Percentiles rank a stretch among this genome's conserved stretches.
Conservation (phyloP, 139 green algal species). For the Picochlorum sp. region DNA sequence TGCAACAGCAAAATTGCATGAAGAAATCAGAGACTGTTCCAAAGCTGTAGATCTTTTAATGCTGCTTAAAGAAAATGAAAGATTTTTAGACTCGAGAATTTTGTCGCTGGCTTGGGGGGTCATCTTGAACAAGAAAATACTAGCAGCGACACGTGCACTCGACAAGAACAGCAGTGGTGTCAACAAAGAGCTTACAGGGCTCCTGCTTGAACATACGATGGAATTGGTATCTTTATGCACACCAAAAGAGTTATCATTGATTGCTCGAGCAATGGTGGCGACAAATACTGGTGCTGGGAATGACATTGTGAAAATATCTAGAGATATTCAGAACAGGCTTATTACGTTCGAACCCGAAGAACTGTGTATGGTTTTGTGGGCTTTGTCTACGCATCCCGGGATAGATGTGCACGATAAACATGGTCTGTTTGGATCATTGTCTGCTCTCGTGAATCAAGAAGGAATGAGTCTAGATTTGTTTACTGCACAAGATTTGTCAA, state of each 20-base stretch:
- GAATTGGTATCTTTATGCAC: background rate
- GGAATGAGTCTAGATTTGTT: constrained; percentile 17
- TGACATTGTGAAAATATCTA: background rate
- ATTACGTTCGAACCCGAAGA: constrained; percentile 5
- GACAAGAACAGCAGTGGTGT: background rate
- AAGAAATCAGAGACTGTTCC: too few species aligned
- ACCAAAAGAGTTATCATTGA: background rate
- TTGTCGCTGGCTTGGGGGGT: background rate
- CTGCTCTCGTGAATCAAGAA: background rate
- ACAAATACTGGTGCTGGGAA: background rate
- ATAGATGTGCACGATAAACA: background rate
- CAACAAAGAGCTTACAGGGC: background rate
- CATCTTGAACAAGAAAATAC: background rate
- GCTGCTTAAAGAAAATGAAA: background rate
- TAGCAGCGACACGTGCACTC: too few species aligned
- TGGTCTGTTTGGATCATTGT: background rate
- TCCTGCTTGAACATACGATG: background rate
- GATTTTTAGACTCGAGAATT: background rate
- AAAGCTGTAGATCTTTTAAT: too few species aligned
- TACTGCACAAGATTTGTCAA: constrained; percentile 2
- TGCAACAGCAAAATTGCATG: too few species aligned
- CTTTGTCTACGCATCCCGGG: background rate
- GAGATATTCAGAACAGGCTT: background rate
- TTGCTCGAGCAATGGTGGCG: background rate
- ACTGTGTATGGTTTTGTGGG: constrained; percentile 19